These are phyloP conservation scores for Nemania sp. DNA, from an alignment of 2,329 filamentous ascomycete species.

Conservation along the genomic window DNA sequence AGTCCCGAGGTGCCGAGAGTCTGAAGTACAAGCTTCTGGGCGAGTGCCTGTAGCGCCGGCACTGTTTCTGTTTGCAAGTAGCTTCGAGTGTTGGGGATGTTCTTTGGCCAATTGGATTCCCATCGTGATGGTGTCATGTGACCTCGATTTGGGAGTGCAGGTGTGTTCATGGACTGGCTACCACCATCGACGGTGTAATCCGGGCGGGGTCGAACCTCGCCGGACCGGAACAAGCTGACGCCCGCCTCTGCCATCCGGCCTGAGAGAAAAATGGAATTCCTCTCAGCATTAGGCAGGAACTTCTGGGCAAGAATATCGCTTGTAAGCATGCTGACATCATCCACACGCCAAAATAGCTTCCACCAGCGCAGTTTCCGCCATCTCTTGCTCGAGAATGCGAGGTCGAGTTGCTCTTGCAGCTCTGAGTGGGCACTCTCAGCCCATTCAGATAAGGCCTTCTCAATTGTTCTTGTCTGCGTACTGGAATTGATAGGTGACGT, in stretches of 20 bases:
- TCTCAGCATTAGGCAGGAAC: constrained; percentile 79
- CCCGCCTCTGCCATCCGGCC: constrained; percentile 67
- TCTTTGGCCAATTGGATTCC: constrained; percentile 66
- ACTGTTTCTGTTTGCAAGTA: constrained; percentile 69
- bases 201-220: constrained; percentile 8
- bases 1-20: constrained; percentile 73
- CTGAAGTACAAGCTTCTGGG: constrained; percentile 74
- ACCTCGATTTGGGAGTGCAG: neutral
- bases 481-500: constrained; percentile 40
- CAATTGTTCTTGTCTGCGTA: constrained; percentile 53
- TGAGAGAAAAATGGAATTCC: constrained; percentile 78
- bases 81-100: constrained; percentile 72
- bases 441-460: constrained; percentile 68
- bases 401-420: constrained; percentile 76
- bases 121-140: constrained; percentile 5
- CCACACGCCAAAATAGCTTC: constrained; percentile 93
- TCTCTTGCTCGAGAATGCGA: constrained; percentile 72
- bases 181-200: neutral
- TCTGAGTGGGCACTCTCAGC: constrained; percentile 81
- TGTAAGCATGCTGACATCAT: constrained; percentile 84
- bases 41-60: constrained; percentile 70
- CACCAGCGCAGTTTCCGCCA: constrained; percentile 90
- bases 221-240: constrained; percentile 26
- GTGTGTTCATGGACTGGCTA: constrained; percentile 22
- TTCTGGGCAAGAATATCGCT: constrained; percentile 74